Base-by-base conservation (phyloP, 345 rosid genomes). In the Orychophragmus violaceus region DNA sequence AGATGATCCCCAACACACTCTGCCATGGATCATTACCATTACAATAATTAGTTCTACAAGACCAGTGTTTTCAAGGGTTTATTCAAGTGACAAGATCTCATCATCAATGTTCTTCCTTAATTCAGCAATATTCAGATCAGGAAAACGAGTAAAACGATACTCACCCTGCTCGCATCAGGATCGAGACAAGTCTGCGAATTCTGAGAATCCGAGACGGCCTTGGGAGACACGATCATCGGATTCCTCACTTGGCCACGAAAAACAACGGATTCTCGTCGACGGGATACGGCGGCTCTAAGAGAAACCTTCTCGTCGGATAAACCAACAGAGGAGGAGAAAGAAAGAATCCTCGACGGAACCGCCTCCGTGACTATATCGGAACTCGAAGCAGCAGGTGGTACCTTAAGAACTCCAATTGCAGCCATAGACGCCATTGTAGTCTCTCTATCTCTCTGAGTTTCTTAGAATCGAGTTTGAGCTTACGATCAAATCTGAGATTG, bases 161-260 rank as follows among this genome's bases (percentile, higher is more conserved):
- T 82, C 35, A 92, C 98, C 53, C 95, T 83, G 74, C 98, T 92
- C 3, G 98, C 98, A 48, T 92, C 98, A 53, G 98, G 98, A 71
- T 92, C 98, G 66, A 92, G 98, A 66, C 98, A 92, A 2, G 98
- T 92, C 79, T 85, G 96, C 3, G 98, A 85, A 69, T 82, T 89
- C 54, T 65, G 82, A 28, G 98, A 89, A 79, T 92, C 98, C 0
- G 98, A 89, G 36, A 92, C 98, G 0, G 98, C 98, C 33, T 79
- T 82, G 9, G 98, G 98, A 49, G 92, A 83, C 9, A 85, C 86
- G 41, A 83, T 48, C 69, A 33, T 35, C 61, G 88, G 80, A 36
- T 70, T 66, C 56, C 83, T 76, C 44, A 42, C 52, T 37, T 67
- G 23, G 62, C 67, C 61, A 19, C 73, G 50, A 36, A 14, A 37